Conservation (phyloP, 768 basidiomycete genomes). For the Pleurotus salmoneostramineus region DNA sequence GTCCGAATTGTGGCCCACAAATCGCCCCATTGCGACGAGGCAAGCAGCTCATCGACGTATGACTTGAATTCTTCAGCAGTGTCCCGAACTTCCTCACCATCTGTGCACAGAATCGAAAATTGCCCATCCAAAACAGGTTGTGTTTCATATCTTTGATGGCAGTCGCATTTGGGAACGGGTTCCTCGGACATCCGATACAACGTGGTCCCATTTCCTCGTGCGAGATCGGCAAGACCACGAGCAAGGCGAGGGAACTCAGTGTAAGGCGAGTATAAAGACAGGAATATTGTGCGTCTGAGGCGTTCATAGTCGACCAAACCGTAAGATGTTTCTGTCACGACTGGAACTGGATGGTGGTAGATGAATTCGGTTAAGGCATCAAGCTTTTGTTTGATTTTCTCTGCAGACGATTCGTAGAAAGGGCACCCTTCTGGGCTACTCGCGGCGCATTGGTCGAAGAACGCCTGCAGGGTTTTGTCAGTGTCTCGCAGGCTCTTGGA, state of each 20-base stretch:
- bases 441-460: constrained; percentile 17
- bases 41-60: constrained; percentile 11
- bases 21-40: constrained; percentile 17
- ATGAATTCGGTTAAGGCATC: constrained; percentile 12
- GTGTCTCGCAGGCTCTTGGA: constrained; percentile 16
- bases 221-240: constrained; percentile 18
- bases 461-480: constrained; percentile 16
- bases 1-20: constrained; percentile 12
- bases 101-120: constrained; percentile 15
- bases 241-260: constrained; percentile 13
- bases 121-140: background rate
- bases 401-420: constrained; percentile 17
- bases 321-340: constrained; percentile 12
- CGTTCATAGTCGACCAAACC: constrained; percentile 19
- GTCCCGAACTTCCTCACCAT: constrained; percentile 15
- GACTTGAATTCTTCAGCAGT: constrained; percentile 10
- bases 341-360: constrained; percentile 15
- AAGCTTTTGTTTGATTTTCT: constrained; percentile 13
- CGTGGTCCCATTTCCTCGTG: constrained; percentile 17
- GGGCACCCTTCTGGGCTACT: constrained; percentile 18
- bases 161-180: constrained; percentile 4
- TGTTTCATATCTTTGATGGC: background rate
- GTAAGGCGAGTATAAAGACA: constrained; percentile 19
- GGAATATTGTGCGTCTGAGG: constrained; percentile 15
- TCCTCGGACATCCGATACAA: constrained; percentile 9